Base-by-base conservation (phyloP, 345 rosid genomes). In the Anastatica hierochuntica region DNA sequence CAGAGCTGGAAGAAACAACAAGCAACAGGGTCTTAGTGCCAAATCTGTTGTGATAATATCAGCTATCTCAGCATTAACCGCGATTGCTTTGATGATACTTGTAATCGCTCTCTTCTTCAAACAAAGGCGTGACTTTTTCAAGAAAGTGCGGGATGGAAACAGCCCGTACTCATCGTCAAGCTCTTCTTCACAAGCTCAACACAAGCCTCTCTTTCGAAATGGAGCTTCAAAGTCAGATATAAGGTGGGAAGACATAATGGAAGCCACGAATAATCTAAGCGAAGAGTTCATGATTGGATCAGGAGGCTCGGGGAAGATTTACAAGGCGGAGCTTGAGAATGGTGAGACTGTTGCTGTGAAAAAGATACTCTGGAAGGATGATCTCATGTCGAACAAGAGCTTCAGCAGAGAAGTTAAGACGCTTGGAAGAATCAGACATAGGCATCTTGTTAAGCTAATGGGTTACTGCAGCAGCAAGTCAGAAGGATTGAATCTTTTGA, bases 251-350 rank as follows among this genome's bases (percentile, higher is more conserved):
- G 97, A 85, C 58, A 77, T 92, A 11, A 79, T 88, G 95, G 76
- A 71, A 61, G 94, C 95, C 29, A 92, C 98, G 0, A 27, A 78
- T 48, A 77, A 81, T 45, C 75, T 92, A 4, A 81, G 82, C 11
- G 86, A 92, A 0, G 88, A 85, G 67, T 88, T 77, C 63, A 70
- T 88, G 55, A 85, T 92, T 14, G 98, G 98, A 23, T 83, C 88
- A 1, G 98, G 95, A 54, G 97, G 98, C 23, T 88, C 97, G 0
- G 98, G 98, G 43, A 92, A 74, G 58, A 49, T 92, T 41, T 88
- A 81, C 77, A 77, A 70, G 72, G 94, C 83, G 3, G 97, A 81
- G 43, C 53, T 92, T 45, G 52, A 53, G n/a, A 65, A 55, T 0
- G 94, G 95, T 56, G 83, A 79, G 60, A 81, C 75, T 0, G 79